Base-by-base conservation (phyloP, 2,329 filamentous ascomycete genomes). In the Orbilia blumenaviensis region DNA sequence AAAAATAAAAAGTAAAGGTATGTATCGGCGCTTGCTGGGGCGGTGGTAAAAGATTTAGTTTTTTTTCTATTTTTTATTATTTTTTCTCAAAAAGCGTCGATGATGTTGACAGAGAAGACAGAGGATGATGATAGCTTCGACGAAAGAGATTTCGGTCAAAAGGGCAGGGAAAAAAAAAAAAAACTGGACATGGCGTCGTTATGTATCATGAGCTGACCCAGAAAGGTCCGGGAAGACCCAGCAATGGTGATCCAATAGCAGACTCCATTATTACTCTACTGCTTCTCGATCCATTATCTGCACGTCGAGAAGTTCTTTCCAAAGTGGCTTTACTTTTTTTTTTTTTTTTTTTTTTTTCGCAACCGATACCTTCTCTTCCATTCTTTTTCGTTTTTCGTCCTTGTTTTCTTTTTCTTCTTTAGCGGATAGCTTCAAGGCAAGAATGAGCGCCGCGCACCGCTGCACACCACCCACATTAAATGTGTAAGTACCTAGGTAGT, bases 231-330 rank as follows among this genome's bases (percentile, higher is more conserved):
- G 46, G 14, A 32, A 50, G 27, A 23, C 16, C 48, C n/a, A 21
- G 41, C 9, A 25, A 9, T 25, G 10, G 27, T 52, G 50, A 38
- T 18, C 32, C 56, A 77, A 72, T 78, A 66, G 79, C 78, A 41
- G 79, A 68, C 36, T 73, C 77, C 61, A 66, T 73, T 34, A 66
- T 54, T 56, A 38, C n/a, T n/a, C n/a, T n/a, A n/a, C 48, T 62
- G 34, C 46, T 54, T 62, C 36, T 56, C 69, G 56, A 18, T 61
- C 21, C 21, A 52, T n/a, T 34, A 32, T 16, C 25, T 50, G 64
- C 46, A 68, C 23, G 38, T 32, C 38, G 46, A 68, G 38, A 36
- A 56, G 44, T 32, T 12, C 25, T n/a, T 52, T 38, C 16, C n/a
- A n/a, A 16, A 12, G 48, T 44, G 16, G 44, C 48, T 71, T 58